Base-by-base conservation (phyloP, 1,284 basidiomycete species). In the Ceratobasidium sp. region DNA sequence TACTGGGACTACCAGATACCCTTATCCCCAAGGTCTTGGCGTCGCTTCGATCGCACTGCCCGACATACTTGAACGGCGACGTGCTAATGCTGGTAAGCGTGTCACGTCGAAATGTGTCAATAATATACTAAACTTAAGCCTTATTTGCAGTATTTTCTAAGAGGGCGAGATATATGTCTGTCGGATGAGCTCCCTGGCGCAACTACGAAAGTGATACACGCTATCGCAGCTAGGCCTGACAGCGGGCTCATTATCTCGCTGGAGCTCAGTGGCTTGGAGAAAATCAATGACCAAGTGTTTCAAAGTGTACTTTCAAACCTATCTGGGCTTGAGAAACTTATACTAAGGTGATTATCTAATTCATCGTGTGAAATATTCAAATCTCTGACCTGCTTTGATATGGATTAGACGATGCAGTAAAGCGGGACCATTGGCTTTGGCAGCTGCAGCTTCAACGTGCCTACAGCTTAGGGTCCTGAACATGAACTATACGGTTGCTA, bases 401-500 rank as follows among this genome's bases (percentile, higher is more conserved):
- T 42, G 17, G 8, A 17, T 42, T 60, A 92, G 91, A 10, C 89
- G 88, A 42, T 91, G 89, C 80, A 84, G 86, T 13, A 90, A 89
- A 81, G 90, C 89, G 4, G 87, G 88, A 4, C 77, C 85, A 2
- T 84, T 86, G 78, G 89, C 90, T 1, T 83, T 86, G 28, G 82
- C 84, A 33, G 86, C 86, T 0, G 82, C 84, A 4, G 85, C 86
- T 5, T 82, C 83, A 42, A 81, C 81, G 20, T 91, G 90, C 79
- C 83, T 80, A 5, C 80, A 82, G 13, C 84, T 92, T 37, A 83
- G 80, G 20, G 81, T 83, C 0, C 78, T 90, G 51, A 92, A 92
- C 79, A 81, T 92, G 58, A 91, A 87, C 80, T 90, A 90, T 77
- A 92, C 91, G 0, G 85, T 88, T 4, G 86, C 87, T 3, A 83